A percentile compares a stretch with the other conserved stretches of the same genome.
phyloP scores from a whole-genome alignment of 352 stramenopile genomes.

The Globisporangium acanthophoron region DNA sequence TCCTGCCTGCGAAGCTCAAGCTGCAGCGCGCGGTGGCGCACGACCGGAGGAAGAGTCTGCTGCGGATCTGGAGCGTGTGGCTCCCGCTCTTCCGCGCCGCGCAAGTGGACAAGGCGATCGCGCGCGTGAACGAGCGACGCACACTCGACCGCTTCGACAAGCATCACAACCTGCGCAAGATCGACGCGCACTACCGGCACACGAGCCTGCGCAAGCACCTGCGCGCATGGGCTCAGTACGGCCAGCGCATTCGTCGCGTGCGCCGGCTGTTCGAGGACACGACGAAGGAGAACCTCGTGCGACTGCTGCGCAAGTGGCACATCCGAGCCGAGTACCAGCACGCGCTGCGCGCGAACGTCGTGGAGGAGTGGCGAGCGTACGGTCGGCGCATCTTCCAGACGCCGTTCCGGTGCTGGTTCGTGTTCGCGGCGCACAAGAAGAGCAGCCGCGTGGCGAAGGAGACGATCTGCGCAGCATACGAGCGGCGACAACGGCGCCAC shows the following conservation, averaged over 20 bases:
- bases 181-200: slow-evolving; percentile 56
- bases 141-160: slow-evolving; percentile 66
- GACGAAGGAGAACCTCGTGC: slow-evolving; percentile 32
- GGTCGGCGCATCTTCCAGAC: slow-evolving; percentile 60
- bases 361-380: slow-evolving; percentile 63
- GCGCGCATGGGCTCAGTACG: slow-evolving; percentile 40
- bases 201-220: slow-evolving; percentile 51
- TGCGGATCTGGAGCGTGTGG: slow-evolving; percentile 31
- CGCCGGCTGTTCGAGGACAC: slow-evolving; percentile 60
- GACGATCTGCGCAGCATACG: slow-evolving; percentile 63
- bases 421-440: slow-evolving; percentile 32
- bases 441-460: slow-evolving; percentile 41
- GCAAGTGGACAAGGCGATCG: slow-evolving; percentile 59
- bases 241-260: slow-evolving; percentile 47
- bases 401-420: slow-evolving; percentile 68
- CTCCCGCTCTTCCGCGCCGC: slow-evolving; percentile 35
- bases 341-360: slow-evolving; percentile 30
- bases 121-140: slow-evolving; percentile 34
- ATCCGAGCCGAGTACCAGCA: slow-evolving; percentile 55
- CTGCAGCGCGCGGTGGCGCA: slow-evolving; percentile 24
- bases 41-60: slow-evolving; percentile 26
- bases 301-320: slow-evolving; percentile 42
- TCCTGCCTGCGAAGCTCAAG: slow-evolving; percentile 40
- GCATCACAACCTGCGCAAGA: slow-evolving; percentile 62
- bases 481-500: slow-evolving; percentile 49